Conservation (phyloP, 148 eudicot genomes). For the Beta vulgaris region DNA sequence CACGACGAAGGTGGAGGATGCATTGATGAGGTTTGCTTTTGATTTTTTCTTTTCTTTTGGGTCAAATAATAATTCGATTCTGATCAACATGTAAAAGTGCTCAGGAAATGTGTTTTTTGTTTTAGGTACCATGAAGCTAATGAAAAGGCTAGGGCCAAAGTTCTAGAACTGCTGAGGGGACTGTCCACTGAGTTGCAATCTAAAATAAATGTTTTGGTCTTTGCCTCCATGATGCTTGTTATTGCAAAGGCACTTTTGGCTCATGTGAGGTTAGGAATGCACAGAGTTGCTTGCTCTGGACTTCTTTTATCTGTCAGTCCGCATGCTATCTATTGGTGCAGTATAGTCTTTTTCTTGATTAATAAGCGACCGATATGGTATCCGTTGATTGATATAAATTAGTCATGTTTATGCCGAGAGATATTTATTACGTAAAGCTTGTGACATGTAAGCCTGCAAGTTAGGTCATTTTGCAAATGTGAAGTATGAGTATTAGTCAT, state of each 20-base stretch:
- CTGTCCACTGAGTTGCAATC: slow-evolving; percentile 76
- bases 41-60: too few species aligned
- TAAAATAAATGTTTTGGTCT: slow-evolving; percentile 76
- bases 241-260: slow-evolving; percentile 92
- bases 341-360: not conserved
- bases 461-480: not conserved
- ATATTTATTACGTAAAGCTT: not conserved
- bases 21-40: slow-evolving; percentile 60
- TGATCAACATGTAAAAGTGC: slow-evolving; percentile 5
- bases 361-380: not conserved
- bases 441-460: not conserved
- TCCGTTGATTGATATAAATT: not conserved
- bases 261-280: slow-evolving; percentile 74
- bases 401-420: slow-evolving; percentile 6
- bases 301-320: slow-evolving; percentile 12
- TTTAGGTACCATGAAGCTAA: slow-evolving; percentile 88
- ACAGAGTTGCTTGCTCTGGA: slow-evolving; percentile 4
- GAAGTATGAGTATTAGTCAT: not conserved
- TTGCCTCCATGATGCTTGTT: slow-evolving; percentile 87
- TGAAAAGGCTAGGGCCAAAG: slow-evolving; percentile 68
- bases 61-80: not conserved
- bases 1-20: slow-evolving; percentile 82
- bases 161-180: slow-evolving; percentile 71
- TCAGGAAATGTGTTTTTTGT: slow-evolving; percentile 11
- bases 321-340: not conserved